Percentiles rank a stretch among this genome's conserved stretches.
These are phyloP conservation scores for Spongospora subterranea DNA, from an alignment of 208 protist genomes.

Conservation along the genomic window DNA sequence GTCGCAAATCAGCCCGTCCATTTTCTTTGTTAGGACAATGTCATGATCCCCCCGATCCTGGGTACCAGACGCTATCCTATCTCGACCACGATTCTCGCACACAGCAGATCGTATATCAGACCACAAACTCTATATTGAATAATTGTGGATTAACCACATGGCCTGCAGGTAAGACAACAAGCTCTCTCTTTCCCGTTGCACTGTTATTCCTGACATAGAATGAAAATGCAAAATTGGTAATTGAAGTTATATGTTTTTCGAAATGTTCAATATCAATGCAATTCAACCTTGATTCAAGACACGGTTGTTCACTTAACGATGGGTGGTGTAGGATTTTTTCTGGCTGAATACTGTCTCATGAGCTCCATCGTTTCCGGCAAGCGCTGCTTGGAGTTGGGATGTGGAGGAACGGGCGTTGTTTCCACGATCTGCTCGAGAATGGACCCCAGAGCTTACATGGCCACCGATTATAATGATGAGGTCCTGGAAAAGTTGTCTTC, in stretches of 20 bases:
- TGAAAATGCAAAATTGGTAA: too few relatives aligned
- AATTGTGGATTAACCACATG: constrained; percentile 32
- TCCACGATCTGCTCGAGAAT: not conserved
- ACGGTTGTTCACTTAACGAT: not conserved
- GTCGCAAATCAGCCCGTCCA: not conserved
- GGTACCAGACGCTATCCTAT: constrained; percentile 28
- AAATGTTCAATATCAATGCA: too few relatives aligned
- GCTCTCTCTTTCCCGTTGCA: not conserved
- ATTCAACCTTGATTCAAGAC: too few relatives aligned
- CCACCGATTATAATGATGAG: constrained; percentile 21
- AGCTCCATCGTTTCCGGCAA: not conserved
- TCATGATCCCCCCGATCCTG: not conserved
- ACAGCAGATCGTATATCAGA: not conserved
- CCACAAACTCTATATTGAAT: not conserved
- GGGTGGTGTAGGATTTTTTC: not conserved
- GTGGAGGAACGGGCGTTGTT: not conserved
- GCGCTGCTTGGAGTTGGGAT: not conserved
- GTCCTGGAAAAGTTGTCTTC: not conserved
- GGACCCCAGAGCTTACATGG: not conserved
- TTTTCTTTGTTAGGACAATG: not conserved
- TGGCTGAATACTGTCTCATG: constrained; percentile 38
- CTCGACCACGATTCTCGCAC: not conserved
- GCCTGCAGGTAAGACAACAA: constrained; percentile 4
- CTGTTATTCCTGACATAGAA: too few relatives aligned
- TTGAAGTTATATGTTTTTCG: too few relatives aligned